Evolutionary conservation across 176 grass and related monocot genomes (phyloP).

Genomic region (Oryza punctata): DNA sequence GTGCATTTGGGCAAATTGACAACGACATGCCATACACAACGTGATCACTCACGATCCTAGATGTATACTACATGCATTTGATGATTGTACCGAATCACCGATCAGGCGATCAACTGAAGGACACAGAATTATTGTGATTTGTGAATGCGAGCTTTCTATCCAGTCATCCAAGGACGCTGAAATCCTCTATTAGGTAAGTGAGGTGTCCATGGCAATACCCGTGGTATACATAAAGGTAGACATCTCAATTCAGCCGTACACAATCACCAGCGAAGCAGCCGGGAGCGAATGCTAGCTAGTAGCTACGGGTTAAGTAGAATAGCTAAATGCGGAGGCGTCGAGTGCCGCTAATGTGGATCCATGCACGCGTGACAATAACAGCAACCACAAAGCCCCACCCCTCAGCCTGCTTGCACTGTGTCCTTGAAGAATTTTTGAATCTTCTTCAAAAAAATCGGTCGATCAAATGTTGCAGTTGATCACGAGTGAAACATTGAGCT

Average conservation of each 20-base stretch:
- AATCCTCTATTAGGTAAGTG: background rate
- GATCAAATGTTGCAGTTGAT: too few species aligned
- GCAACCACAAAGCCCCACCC: background rate
- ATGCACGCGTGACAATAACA: background rate
- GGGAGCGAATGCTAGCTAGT: background rate
- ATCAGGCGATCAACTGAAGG: background rate
- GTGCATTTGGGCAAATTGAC: background rate
- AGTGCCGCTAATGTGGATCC: background rate
- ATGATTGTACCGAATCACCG: background rate
- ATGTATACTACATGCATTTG: background rate
- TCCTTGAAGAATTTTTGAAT: too few species aligned
- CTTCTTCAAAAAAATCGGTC: too few species aligned
- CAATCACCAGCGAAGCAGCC: constrained; percentile 1
- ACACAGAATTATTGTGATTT: too few species aligned
- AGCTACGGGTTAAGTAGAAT: background rate
- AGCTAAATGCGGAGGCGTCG: background rate
- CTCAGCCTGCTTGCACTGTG: background rate
- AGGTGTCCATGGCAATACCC: background rate
- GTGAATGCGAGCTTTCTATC: background rate
- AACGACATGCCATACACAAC: background rate
- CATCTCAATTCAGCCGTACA: background rate
- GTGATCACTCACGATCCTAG: background rate
- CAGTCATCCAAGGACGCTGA: background rate
- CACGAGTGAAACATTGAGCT: too few species aligned
- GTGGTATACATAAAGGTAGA: background rate